phyloP scores from a whole-genome alignment of 257 asterid genomes.

The Nicotiana sylvestris region DNA sequence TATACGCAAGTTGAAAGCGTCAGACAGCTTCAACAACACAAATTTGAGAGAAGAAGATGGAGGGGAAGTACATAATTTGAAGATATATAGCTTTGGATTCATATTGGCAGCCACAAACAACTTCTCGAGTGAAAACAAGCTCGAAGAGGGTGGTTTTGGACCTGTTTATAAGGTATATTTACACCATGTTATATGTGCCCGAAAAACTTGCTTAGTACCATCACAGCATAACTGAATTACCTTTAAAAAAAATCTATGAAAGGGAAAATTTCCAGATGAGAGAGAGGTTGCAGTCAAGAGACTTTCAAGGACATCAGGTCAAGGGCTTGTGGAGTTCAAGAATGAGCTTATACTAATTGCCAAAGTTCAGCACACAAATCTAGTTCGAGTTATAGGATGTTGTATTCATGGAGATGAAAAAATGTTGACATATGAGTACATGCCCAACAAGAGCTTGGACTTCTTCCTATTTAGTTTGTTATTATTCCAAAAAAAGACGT shows the following conservation, averaged over 20 bases:
- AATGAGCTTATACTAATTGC: slow-evolving; percentile 55
- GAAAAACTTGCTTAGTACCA: background rate
- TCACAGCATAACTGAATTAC: background rate
- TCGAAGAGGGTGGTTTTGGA: slow-evolving; percentile 72
- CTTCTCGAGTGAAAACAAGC: slow-evolving; percentile 38
- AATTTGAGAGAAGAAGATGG: slow-evolving; percentile 25
- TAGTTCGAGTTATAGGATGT: slow-evolving; percentile 51
- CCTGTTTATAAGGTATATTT: slow-evolving; percentile 29
- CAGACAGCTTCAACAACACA: slow-evolving; percentile 15
- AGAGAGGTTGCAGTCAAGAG: slow-evolving; percentile 56
- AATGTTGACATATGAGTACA: slow-evolving; percentile 55
- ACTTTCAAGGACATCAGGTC: slow-evolving; percentile 50
- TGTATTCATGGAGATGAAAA: slow-evolving; percentile 52
- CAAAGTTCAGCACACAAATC: slow-evolving; percentile 60
- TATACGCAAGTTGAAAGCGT: slow-evolving; percentile 13
- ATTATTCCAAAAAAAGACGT: background rate
- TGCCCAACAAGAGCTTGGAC: slow-evolving; percentile 48
- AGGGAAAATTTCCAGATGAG: slow-evolving; percentile 51
- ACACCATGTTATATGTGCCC: background rate
- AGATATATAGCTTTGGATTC: slow-evolving; percentile 36
- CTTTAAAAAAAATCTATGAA: background rate
- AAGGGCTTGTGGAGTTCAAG: slow-evolving; percentile 59
- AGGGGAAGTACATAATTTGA: slow-evolving; percentile 38
- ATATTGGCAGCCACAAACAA: slow-evolving; percentile 43
- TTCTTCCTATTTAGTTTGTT: slow-evolving; percentile 44